Base-by-base conservation (phyloP, 495 filamentous ascomycete genomes). In the Lepidopterella palustris region DNA sequence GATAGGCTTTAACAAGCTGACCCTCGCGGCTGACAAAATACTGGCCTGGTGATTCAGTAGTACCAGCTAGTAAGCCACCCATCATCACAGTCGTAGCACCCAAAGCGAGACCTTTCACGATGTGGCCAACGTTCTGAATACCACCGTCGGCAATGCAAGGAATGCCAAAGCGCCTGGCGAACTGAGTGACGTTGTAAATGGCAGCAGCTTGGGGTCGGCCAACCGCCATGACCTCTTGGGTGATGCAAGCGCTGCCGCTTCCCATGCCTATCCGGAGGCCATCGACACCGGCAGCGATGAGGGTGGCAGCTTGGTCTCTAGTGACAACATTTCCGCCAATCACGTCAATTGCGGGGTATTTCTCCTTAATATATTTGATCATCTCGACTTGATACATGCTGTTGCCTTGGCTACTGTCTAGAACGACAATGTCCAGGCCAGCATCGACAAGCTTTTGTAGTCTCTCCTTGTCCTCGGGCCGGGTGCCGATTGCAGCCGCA, bases 251-350 rank as follows among this genome's bases (percentile, higher is more conserved):
- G 66, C 88, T 93, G 68, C 93, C 93, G 71, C 88, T 92, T 66
- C 93, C 93, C 93, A 99, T 99, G 72, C 93, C 93, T 74, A 99
- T 99, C 69, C 93, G 88, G 63, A 99, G 85, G 65, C 92, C 93
- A 74, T 99, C 93, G 59, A 87, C 92, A 69, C 93, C 93, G 51
- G 93, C 93, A 55, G 89, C 90, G 69, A 99, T 97, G 61, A 99
- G 76, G 61, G 81, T 72, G 31, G 93, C 93, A 64, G 93, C 93
- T 77, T 99, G 93, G 64, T 96, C 91, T 27, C 90, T 82, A 27
- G 93, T 97, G 60, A 99, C 93, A 50, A 99, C 95, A 76, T 99
- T 99, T 74, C 93, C 93, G 63, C 85, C 93, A 69, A 99, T 96
- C 65, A 97, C 93, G 71, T 99, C 90, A 40, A 97, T 81, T 27